These are phyloP conservation scores for Starmera amethionina DNA, from an alignment of 805 yeast genomes.

Conservation along the genomic window DNA sequence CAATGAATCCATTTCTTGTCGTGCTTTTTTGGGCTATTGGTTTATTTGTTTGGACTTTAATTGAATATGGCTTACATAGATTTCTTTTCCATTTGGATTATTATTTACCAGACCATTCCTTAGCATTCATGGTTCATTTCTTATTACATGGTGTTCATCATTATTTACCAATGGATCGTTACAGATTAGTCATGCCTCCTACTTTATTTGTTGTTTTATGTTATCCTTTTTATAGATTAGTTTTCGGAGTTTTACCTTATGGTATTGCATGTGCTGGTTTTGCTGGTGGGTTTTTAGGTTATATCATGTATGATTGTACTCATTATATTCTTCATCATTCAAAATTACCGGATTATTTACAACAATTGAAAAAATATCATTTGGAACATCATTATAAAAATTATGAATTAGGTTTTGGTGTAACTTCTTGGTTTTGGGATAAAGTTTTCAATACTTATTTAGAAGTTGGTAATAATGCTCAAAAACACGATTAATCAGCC, in stretches of 20 bases:
- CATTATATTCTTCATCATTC: conserved; percentile 92
- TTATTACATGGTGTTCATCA: conserved; percentile 94
- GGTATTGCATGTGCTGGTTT: conserved; percentile 85
- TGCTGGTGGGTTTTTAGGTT: conserved; percentile 94
- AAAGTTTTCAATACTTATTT: conserved; percentile 77
- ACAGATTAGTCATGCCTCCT: conserved; percentile 95
- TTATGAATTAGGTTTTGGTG: conserved; percentile 95
- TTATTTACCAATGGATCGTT: conserved; percentile 92
- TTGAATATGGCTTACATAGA: conserved; percentile 84
- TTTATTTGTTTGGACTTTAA: conserved; percentile 84
- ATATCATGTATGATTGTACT: conserved; percentile 84
- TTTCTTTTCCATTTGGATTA: conserved; percentile 88
- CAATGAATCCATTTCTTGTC: conserved; percentile 34
- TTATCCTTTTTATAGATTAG: conserved; percentile 71
- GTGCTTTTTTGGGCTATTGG: conserved; percentile 64
- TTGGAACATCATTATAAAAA: conserved; percentile 97
- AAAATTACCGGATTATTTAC: conserved; percentile 65
- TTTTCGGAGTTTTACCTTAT: conserved; percentile 69
- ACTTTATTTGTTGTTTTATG: conserved; percentile 64
- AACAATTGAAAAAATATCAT: conserved; percentile 79
- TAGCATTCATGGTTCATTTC: conserved; percentile 77
- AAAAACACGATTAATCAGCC: conserved; percentile 3
- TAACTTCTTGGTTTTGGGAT: conserved; percentile 92
- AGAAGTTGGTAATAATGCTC: conserved; percentile 21
- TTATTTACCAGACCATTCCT: conserved; percentile 70